Conservation (phyloP, 495 filamentous ascomycete genomes). For the Parmelia sp. region DNA sequence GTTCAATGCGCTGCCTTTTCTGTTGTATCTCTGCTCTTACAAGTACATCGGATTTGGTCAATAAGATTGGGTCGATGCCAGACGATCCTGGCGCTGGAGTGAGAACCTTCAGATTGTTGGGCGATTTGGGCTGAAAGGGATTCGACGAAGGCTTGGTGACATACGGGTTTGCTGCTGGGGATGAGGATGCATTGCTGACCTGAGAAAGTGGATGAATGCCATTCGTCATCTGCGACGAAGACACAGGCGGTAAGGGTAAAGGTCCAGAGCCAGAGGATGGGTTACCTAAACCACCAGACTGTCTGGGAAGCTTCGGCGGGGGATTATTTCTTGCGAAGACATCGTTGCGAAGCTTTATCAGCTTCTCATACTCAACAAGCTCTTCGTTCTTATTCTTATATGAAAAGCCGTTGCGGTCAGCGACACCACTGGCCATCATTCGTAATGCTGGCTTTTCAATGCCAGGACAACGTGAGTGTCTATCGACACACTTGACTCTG, state of each 20-base stretch:
- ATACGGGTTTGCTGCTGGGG: constrained; percentile 20
- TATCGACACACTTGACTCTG: background rate
- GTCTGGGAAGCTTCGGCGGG: constrained; percentile 46
- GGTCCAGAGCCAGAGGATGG: constrained; percentile 5
- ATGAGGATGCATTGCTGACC: background rate
- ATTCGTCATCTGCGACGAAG: constrained; percentile 8
- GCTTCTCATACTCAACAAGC: constrained; percentile 59
- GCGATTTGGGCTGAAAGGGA: constrained; percentile 21
- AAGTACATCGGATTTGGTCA: constrained; percentile 78
- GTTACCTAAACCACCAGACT: constrained; percentile 23
- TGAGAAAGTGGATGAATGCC: constrained; percentile 2
- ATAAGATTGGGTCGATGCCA: constrained; percentile 68
- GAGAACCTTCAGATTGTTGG: constrained; percentile 25
- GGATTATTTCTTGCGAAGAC: constrained; percentile 37
- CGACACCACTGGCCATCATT: constrained; percentile 11
- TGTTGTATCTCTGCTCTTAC: constrained; percentile 75
- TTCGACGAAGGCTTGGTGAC: constrained; percentile 5
- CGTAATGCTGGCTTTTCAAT: background rate
- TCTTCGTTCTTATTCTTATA: constrained; percentile 22
- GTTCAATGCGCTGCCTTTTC: constrained; percentile 75
- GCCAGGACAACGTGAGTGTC: background rate
- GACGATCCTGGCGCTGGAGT: constrained; percentile 26
- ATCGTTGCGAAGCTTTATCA: constrained; percentile 68
- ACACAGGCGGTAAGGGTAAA: background rate
- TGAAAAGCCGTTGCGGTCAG: constrained; percentile 18